A percentile compares a stretch with the other conserved stretches of the same genome.
phyloP scores from a whole-genome alignment of 2,329 filamentous ascomycete species.

The Blastomyces emzantsi region DNA sequence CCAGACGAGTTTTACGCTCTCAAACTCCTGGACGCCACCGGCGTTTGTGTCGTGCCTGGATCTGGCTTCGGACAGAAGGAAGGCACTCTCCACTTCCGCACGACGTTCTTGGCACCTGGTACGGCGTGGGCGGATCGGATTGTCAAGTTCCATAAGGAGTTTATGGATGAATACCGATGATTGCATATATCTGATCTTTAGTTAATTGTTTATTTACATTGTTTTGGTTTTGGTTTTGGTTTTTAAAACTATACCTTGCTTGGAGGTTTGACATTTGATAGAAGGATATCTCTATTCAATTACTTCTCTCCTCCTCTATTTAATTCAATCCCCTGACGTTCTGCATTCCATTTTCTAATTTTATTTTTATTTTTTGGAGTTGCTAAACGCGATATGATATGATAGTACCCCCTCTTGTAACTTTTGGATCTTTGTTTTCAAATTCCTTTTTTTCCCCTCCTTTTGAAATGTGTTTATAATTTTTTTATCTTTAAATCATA shows the following conservation, averaged over 20 bases:
- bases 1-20: slow-evolving; percentile 94
- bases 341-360: too few species aligned
- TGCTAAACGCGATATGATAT: too few species aligned
- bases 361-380: too few species aligned
- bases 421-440: too few species aligned
- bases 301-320: too few species aligned
- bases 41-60: slow-evolving; percentile 88
- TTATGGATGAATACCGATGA: slow-evolving; percentile 67
- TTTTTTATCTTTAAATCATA: too few species aligned
- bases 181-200: not conserved
- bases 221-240: not conserved
- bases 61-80: slow-evolving; percentile 92
- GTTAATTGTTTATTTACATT: not conserved
- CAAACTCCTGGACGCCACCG: slow-evolving; percentile 81
- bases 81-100: slow-evolving; percentile 85
- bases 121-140: slow-evolving; percentile 90
- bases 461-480: too few species aligned
- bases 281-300: not conserved
- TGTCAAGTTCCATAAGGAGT: slow-evolving; percentile 81
- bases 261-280: too few species aligned
- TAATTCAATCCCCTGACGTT: too few species aligned
- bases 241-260: too few species aligned
- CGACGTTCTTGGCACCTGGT: slow-evolving; percentile 91
- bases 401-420: too few species aligned
- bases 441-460: too few species aligned